phyloP scores from a whole-genome alignment of 176 grass and related monocot genomes.

The Aegilops bicornis region DNA sequence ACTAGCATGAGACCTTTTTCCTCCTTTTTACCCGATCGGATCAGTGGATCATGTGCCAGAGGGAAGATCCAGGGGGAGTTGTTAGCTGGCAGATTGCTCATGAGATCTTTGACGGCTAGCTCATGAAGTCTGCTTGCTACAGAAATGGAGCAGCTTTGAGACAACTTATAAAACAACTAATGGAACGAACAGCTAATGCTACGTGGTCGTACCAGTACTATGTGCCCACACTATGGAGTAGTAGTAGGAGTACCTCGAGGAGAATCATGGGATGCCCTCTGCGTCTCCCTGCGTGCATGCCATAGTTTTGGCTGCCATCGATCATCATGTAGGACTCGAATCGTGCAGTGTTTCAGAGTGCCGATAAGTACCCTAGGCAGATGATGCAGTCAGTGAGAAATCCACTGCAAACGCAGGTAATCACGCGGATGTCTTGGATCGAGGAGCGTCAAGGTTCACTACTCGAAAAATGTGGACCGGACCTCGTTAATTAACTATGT shows the following conservation, averaged over 20 bases:
- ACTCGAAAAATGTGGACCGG: too few species aligned
- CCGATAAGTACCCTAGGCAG: not conserved
- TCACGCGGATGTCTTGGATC: not conserved
- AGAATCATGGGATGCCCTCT: not conserved
- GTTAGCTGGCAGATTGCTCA: slow-evolving; percentile 8
- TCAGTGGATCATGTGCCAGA: not conserved
- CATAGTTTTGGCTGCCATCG: not conserved
- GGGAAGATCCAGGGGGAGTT: slow-evolving; percentile 10
- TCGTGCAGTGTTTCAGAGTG: not conserved
- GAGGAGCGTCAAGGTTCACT: not conserved
- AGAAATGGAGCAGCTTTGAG: not conserved
- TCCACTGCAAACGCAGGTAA: too few species aligned
- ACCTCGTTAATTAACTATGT: too few species aligned
- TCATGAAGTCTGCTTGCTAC: not conserved
- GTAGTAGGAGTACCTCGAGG: not conserved
- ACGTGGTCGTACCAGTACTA: not conserved
- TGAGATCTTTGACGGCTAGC: slow-evolving; percentile 16
- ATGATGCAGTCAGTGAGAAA: not conserved
- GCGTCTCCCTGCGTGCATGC: not conserved
- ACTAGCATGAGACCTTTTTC: not conserved
- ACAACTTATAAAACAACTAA: not conserved
- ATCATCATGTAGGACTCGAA: not conserved
- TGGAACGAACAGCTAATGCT: not conserved
- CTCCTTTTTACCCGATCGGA: not conserved
- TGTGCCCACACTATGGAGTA: not conserved